Base-by-base conservation (phyloP, 805 yeast genomes). In the Ogataea nonfermentans region DNA sequence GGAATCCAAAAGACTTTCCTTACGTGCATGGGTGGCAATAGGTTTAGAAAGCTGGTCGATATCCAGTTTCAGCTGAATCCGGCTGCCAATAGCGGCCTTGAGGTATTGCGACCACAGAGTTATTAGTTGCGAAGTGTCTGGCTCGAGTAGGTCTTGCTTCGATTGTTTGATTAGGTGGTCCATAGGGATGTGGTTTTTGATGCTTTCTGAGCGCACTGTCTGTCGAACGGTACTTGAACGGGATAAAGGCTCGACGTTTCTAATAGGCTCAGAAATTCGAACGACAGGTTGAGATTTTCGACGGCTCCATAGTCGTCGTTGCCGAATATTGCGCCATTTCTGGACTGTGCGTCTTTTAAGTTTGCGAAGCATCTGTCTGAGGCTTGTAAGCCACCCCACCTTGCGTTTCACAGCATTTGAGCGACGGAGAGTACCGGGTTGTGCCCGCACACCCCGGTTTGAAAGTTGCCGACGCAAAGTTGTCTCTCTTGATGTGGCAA, bases 401-500 rank as follows among this genome's bases (percentile, higher is more conserved):
- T 56, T 62, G 26, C 66, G 46, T 35, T 51, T 54, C n/a, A 54
- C 52, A 8, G 67, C 67, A 35, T 59, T 59, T 0, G 61, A 48
- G 33, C 67, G 46, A 29, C 48, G 55, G 13, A 62, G 40, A 13
- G 54, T 49, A 17, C 46, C 40, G 11, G 44, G 35, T 7, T 33
- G 28, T 7, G 36, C 32, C n/a, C 27, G 32, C 17, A 14, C 23
- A 16, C 25, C 14, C 23, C 29, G 15, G 12, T 17, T n/a, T 12
- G 19, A 19, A 9, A 24, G 29, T 25, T 30, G 24, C 12, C 40
- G 44, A 34, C 38, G 48, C 20, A 37, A 11, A 9, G 35, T 15
- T 13, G 41, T 16, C 13, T 16, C 29, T 8, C 30, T 31, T 9
- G 37, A 14, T 8, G 23, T 17, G 16, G 24, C 8, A 4, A 17